These are phyloP conservation scores for Nicotiana attenuata DNA, from an alignment of 257 asterid species.

Conservation along the genomic window DNA sequence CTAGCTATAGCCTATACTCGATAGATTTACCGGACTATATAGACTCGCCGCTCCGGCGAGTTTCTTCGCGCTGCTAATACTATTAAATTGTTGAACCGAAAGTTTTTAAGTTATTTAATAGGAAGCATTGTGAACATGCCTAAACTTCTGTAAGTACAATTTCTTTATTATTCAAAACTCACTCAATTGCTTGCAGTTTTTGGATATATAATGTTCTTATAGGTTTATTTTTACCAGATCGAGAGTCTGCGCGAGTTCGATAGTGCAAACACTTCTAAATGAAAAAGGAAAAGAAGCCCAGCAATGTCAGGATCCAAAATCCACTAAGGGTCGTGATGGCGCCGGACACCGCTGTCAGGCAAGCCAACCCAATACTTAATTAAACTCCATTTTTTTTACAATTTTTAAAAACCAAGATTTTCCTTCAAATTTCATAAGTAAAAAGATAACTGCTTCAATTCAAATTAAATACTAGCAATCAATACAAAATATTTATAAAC, in stretches of 20 bases:
- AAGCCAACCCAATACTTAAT: no score
- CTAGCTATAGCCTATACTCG: background rate
- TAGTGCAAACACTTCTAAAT: background rate
- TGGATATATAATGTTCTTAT: background rate
- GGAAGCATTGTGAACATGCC: conserved; percentile 10
- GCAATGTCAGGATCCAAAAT: no score
- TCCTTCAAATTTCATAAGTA: no score
- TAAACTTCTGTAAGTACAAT: conserved; percentile 19
- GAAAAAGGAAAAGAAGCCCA: background rate
- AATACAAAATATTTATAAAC: no score
- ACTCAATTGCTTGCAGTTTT: background rate
- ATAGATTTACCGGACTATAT: background rate
- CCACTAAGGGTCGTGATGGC: no score
- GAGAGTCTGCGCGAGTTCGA: background rate
- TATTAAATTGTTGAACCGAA: background rate
- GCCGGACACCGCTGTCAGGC: no score
- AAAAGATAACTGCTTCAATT: no score
- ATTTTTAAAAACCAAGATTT: no score
- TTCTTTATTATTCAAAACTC: background rate
- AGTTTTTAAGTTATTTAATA: background rate
- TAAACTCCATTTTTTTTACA: no score
- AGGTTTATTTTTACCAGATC: conserved; percentile 4
- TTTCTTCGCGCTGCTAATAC: background rate
- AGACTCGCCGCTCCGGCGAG: background rate
- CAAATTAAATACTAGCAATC: no score